Evolutionary conservation across 306 rosid genomes (phyloP).

Genomic region (Hippophae gyantsensis): DNA sequence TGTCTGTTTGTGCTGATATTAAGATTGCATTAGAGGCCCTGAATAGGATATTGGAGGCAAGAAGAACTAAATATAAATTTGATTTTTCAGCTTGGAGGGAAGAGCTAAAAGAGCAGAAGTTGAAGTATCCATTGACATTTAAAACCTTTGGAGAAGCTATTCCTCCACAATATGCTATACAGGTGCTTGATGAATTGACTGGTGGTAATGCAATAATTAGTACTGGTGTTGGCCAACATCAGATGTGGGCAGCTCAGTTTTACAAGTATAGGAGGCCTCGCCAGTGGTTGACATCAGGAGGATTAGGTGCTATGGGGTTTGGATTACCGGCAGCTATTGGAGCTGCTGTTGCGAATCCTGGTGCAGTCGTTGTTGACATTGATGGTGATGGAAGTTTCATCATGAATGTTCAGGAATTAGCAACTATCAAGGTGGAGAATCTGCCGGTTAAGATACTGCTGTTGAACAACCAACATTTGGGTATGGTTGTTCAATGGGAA

Average conservation of each 20-base stretch:
- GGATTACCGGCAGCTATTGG: constrained; percentile 93
- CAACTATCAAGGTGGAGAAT: constrained; percentile 63
- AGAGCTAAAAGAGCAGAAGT: constrained; percentile 62
- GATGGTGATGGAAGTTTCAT: constrained; percentile 92
- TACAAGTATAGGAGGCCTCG: constrained; percentile 75
- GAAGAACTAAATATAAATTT: constrained; percentile 21
- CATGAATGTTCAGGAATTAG: constrained; percentile 88
- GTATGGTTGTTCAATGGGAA: constrained; percentile 97
- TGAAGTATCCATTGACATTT: constrained; percentile 49
- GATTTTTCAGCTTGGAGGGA: constrained; percentile 60
- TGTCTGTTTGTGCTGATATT: constrained; percentile 64
- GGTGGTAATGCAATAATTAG: constrained; percentile 66
- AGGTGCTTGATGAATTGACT: constrained; percentile 77
- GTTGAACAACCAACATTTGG: constrained; percentile 87
- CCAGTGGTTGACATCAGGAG: constrained; percentile 83
- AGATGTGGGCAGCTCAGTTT: constrained; percentile 92
- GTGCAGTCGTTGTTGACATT: constrained; percentile 56
- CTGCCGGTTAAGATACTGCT: constrained; percentile 68
- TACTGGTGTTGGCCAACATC: constrained; percentile 91
- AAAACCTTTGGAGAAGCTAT: constrained; percentile 63
- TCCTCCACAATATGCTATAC: constrained; percentile 76
- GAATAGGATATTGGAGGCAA: constrained; percentile 42
- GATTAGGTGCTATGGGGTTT: constrained; percentile 95
- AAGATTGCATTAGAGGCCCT: constrained; percentile 61
- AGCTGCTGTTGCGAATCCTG: constrained; percentile 81